Conservation (phyloP, 1,284 basidiomycete genomes). For the Sanguinoderma infundibulare region DNA sequence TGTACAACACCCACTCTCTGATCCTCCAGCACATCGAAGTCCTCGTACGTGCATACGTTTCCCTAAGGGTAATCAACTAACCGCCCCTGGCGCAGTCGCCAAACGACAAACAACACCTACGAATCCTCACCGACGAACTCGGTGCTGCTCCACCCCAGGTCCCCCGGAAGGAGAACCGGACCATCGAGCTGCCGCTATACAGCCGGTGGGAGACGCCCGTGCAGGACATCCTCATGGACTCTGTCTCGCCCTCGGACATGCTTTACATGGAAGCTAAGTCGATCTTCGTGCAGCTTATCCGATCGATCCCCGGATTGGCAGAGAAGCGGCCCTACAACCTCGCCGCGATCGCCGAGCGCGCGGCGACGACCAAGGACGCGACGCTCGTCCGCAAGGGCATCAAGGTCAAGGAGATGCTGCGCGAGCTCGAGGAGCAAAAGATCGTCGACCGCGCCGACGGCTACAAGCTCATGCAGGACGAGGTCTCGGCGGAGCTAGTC, state of each 20-base stretch:
- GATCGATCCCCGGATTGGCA: slow-evolving; percentile 86
- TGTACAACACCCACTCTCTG: slow-evolving; percentile 97
- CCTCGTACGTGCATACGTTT: slow-evolving; percentile 62
- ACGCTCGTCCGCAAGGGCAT: slow-evolving; percentile 95
- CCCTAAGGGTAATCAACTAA: slow-evolving; percentile 7
- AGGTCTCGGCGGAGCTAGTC: slow-evolving; percentile 92
- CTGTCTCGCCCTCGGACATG: slow-evolving; percentile 97
- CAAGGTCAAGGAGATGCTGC: slow-evolving; percentile 98
- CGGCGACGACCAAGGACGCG: slow-evolving; percentile 96
- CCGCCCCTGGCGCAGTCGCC: slow-evolving; percentile 68
- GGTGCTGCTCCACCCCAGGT: slow-evolving; percentile 93
- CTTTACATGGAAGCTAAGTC: slow-evolving; percentile 99
- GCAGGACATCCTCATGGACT: slow-evolving; percentile 97
- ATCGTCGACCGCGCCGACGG: slow-evolving; percentile 85
- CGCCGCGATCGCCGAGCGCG: slow-evolving; percentile 88
- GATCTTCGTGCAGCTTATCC: slow-evolving; percentile 96
- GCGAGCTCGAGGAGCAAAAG: slow-evolving; percentile 92
- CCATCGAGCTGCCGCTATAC: slow-evolving; percentile 92
- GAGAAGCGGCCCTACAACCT: slow-evolving; percentile 92
- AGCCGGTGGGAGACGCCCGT: slow-evolving; percentile 99
- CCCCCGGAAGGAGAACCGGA: slow-evolving; percentile 95
- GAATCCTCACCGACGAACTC: slow-evolving; percentile 95
- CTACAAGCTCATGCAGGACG: slow-evolving; percentile 95
- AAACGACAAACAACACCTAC: slow-evolving; percentile 96
- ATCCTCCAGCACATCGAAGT: slow-evolving; percentile 95